Base-by-base conservation (phyloP, 2,329 filamentous ascomycete species). In the Hymenoscyphus occultus region DNA sequence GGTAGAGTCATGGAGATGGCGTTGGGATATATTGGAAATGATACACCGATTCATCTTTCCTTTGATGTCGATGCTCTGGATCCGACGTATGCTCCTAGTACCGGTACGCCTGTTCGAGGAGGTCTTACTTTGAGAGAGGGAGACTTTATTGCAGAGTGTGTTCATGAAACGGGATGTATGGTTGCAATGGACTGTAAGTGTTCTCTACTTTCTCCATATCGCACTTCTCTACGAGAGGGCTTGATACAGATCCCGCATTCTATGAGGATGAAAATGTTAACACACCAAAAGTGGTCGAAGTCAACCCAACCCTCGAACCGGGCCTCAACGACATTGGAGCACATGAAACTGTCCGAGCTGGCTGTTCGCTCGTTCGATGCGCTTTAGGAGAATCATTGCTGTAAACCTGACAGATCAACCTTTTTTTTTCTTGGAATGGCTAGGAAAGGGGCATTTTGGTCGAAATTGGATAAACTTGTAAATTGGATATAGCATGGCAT, bases 21-120 rank as follows among this genome's bases (percentile, higher is more conserved):
- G n/a, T 84, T 99, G 62, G 94, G 90, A 39, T 93, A 97, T 81
- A 96, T 98, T 71, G 95, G 95, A 72, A 86, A 83, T 74, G 95
- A 98, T 77, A 97, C 93, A 0, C 95, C 95, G 54, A 97, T 99
- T 75, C 95, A 99, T 78, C 86, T 99, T 66, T 96, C 92, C 45
- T 98, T 99, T 74, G 95, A 99, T 76, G 92, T 99, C 71, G 95
- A 99, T 77, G 95, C 93, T 31, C 84, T 98, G 66, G 95, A 99
- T 78, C 95, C 95, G 35, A 90, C 93, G 84, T 97, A 92, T 90
- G 95, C 95, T 48, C 95, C 95, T 31, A 95, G 91, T 78, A 99
- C 95, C 0, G 95, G 95, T 19, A 98, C 95, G 3, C 93, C 95
- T 0, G 95, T 99, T 39, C 86, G 95, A 74, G 95, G 95, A 54